These are phyloP conservation scores for Didymosphaeria variabile DNA, from an alignment of 2,329 filamentous ascomycete genomes.

Conservation along the genomic window DNA sequence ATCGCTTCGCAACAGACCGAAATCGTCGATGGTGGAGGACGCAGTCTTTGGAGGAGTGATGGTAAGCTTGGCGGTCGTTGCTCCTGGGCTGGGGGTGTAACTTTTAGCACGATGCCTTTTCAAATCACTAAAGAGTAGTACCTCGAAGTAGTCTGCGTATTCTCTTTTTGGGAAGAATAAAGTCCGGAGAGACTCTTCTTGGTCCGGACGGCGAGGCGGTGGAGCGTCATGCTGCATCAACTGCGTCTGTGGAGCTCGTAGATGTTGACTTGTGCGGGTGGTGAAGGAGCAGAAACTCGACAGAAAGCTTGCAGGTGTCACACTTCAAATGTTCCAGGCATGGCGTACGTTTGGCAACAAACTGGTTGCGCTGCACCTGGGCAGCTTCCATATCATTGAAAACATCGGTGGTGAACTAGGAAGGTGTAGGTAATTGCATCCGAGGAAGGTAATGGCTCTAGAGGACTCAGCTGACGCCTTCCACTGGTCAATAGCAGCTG, in stretches of 20 bases:
- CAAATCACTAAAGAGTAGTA: slow-evolving; percentile 4
- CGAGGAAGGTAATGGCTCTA: neutral
- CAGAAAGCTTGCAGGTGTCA: neutral
- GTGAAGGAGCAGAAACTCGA: neutral
- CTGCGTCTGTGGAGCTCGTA: slow-evolving; percentile 13
- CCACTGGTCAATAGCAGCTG: too few relatives aligned
- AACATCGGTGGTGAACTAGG: neutral
- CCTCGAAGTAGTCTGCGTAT: slow-evolving; percentile 13
- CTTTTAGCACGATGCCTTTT: neutral
- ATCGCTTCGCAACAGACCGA: slow-evolving; percentile 21
- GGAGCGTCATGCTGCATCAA: slow-evolving; percentile 35
- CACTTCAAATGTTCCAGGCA: neutral
- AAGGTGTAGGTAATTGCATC: neutral
- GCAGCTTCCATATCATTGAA: neutral
- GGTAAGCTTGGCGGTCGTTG: neutral
- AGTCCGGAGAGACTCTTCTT: slow-evolving; percentile 44
- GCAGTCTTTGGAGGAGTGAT: slow-evolving; percentile 1
- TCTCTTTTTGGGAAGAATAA: slow-evolving; percentile 28
- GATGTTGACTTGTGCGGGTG: neutral
- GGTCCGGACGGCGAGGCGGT: slow-evolving; percentile 35
- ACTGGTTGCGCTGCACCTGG: slow-evolving; percentile 10
- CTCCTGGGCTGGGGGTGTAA: neutral
- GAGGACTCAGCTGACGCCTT: too few relatives aligned
- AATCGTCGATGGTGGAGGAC: slow-evolving; percentile 24
- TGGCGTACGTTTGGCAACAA: slow-evolving; percentile 23